These are phyloP conservation scores for Daldinia caldariorum DNA, from an alignment of 495 filamentous ascomycete species.

Conservation along the genomic window DNA sequence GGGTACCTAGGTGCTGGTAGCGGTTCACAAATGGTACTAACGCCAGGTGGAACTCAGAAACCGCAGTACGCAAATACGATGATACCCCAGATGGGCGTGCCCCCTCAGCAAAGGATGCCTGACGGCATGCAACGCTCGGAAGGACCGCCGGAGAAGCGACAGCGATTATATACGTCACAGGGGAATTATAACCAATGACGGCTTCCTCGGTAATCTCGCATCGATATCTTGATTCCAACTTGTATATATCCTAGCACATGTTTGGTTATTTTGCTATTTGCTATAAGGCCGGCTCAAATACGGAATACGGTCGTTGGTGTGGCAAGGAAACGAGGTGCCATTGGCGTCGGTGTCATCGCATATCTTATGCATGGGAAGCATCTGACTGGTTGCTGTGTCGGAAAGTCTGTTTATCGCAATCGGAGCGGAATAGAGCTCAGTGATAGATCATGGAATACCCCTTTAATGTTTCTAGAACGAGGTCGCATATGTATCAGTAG, in stretches of 20 bases:
- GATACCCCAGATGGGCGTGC: slow-evolving; percentile 48
- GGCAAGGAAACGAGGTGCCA: slow-evolving; percentile 15
- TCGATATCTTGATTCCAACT: slow-evolving; percentile 29
- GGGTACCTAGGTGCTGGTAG: slow-evolving; percentile 54
- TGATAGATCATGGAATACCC: slow-evolving; percentile 44
- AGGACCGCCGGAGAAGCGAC: slow-evolving; percentile 50
- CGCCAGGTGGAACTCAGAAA: slow-evolving; percentile 54
- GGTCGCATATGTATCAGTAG: slow-evolving; percentile 32
- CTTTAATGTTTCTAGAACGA: slow-evolving; percentile 37
- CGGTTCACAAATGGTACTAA: slow-evolving; percentile 55
- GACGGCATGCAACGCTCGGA: slow-evolving; percentile 46
- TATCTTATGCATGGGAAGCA: slow-evolving; percentile 20
- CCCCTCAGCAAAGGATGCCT: slow-evolving; percentile 45
- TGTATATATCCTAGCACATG: slow-evolving; percentile 43
- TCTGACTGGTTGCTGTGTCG: slow-evolving; percentile 18
- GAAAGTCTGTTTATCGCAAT: slow-evolving; percentile 21
- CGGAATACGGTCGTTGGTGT: slow-evolving; percentile 20
- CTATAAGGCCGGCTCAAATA: slow-evolving; percentile 10
- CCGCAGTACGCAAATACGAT: slow-evolving; percentile 49
- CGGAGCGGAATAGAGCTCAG: slow-evolving; percentile 32
- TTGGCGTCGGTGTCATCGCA: slow-evolving; percentile 24
- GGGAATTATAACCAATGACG: slow-evolving; percentile 47
- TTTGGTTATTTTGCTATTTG: slow-evolving; percentile 21
- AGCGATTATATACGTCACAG: slow-evolving; percentile 53
- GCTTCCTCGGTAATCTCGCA: slow-evolving; percentile 2